Conservation (phyloP, 2,329 filamentous ascomycete genomes). For the Aspergillus viridinutans region DNA sequence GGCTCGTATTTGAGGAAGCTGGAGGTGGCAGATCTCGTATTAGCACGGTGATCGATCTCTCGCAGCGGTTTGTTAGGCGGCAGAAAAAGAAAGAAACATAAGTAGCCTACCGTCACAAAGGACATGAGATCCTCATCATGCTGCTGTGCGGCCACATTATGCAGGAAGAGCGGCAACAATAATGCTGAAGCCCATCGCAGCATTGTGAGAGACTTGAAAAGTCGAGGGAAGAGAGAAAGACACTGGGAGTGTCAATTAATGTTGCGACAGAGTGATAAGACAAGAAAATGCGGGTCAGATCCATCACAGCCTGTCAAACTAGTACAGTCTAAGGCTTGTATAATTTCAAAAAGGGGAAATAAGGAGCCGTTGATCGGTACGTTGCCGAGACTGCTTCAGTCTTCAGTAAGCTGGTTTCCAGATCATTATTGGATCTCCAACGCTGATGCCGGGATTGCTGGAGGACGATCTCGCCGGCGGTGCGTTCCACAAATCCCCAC, state of each 20-base stretch:
- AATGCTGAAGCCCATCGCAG: neutral
- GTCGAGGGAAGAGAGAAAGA: neutral
- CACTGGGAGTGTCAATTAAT: neutral
- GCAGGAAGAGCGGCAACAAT: slow-evolving; percentile 4
- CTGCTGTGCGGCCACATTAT: slow-evolving; percentile 3
- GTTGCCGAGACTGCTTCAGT: neutral
- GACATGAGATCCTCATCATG: slow-evolving; percentile 13
- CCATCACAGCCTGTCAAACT: neutral
- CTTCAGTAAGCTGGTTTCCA: neutral
- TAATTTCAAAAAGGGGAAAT: neutral
- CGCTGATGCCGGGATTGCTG: neutral
- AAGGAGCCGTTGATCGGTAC: neutral
- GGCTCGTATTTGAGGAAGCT: slow-evolving; percentile 24
- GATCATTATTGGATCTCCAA: neutral
- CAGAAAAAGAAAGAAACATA: neutral
- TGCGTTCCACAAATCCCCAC: neutral
- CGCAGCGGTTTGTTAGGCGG: neutral
- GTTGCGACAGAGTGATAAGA: neutral
- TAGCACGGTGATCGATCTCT: neutral
- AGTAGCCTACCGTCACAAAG: slow-evolving; percentile 14
- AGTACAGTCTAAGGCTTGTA: neutral
- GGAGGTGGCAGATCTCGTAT: neutral
- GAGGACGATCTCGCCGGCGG: neutral
- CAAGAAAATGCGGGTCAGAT: neutral
- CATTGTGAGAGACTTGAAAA: neutral